A percentile compares a stretch with the other conserved stretches of the same genome.
phyloP scores from a whole-genome alignment of 2,329 filamentous ascomycete species.

The Sporothrix globosa region DNA sequence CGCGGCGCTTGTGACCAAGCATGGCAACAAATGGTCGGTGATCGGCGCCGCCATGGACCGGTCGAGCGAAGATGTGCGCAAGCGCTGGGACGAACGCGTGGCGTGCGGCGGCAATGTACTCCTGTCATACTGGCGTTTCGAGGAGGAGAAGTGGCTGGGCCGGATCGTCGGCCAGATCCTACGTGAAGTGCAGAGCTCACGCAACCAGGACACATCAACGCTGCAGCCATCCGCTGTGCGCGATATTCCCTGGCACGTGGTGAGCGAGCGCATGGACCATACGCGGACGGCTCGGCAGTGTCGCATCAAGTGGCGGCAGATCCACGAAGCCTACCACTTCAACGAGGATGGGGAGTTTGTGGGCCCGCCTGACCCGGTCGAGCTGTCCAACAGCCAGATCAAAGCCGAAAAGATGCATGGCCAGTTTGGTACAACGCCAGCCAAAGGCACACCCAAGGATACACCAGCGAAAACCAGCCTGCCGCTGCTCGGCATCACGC shows the following conservation, averaged over 20 bases:
- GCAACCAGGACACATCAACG: conserved; percentile 41
- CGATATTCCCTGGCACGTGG: conserved; percentile 66
- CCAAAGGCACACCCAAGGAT: not conserved
- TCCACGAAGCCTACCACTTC: conserved; percentile 35
- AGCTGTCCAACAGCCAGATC: conserved; percentile 29
- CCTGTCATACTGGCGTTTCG: conserved; percentile 61
- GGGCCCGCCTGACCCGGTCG: conserved; percentile 28
- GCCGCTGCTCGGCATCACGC: conserved; percentile 28
- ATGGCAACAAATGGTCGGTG: conserved; percentile 61
- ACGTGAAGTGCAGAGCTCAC: conserved; percentile 49
- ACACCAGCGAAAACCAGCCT: conserved; percentile 1
- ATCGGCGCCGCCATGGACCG: conserved; percentile 67
- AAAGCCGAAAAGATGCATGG: conserved; percentile 26
- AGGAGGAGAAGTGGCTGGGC: conserved; percentile 61
- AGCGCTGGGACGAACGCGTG: conserved; percentile 71
- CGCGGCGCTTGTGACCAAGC: conserved; percentile 49
- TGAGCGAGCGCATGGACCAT: conserved; percentile 64
- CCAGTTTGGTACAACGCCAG: not conserved
- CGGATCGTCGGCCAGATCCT: conserved; percentile 58
- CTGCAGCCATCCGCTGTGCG: conserved; percentile 47
- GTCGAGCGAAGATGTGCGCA: conserved; percentile 66
- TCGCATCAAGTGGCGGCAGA: conserved; percentile 64
- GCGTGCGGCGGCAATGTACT: conserved; percentile 58
- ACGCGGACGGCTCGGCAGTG: conserved; percentile 70
- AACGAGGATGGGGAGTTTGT: conserved; percentile 31